Percentiles rank a stretch among this genome's conserved stretches.
Conservation (phyloP, 2,329 filamentous ascomycete species). For the Venturiaceae sp. region DNA sequence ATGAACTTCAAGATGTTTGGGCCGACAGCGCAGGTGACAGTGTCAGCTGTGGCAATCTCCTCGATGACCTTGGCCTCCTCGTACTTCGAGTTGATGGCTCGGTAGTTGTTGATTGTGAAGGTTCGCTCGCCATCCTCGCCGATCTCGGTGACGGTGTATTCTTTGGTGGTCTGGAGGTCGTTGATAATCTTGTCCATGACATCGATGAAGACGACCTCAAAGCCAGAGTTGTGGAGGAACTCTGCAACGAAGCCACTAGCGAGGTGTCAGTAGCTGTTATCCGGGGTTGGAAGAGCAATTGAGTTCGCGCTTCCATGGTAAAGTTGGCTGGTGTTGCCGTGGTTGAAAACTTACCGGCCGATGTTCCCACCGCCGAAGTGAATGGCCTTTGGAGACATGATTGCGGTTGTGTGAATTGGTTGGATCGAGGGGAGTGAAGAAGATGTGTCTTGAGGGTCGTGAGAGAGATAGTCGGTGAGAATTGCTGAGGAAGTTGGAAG, state of each 20-base stretch:
- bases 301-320: not conserved
- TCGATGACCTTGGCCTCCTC: slow-evolving; percentile 72
- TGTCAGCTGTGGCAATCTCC: slow-evolving; percentile 77
- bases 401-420: not conserved
- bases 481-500: not conserved
- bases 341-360: slow-evolving; percentile 23
- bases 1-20: slow-evolving; percentile 96
- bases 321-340: not conserved
- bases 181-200: slow-evolving; percentile 79
- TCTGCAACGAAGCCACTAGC: slow-evolving; percentile 44
- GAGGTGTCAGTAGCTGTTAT: slow-evolving; percentile 14
- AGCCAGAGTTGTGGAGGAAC: slow-evolving; percentile 90
- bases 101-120: slow-evolving; percentile 88
- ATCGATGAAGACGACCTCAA: slow-evolving; percentile 93
- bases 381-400: slow-evolving; percentile 29
- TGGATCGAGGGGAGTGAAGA: no score
- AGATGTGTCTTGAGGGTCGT: not conserved
- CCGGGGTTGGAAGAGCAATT: not conserved
- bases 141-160: slow-evolving; percentile 90
- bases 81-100: slow-evolving; percentile 89
- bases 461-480: not conserved
- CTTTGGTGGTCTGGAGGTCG: slow-evolving; percentile 61
- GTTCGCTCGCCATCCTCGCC: slow-evolving; percentile 71
- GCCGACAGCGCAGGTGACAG: slow-evolving; percentile 94
- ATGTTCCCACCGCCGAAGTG: slow-evolving; percentile 46